Evolutionary conservation across 1,284 basidiomycete species (phyloP), one percentile per base, ranked within the genome.

Genomic region (Cutaneotrichosporon mucoides): DNA sequence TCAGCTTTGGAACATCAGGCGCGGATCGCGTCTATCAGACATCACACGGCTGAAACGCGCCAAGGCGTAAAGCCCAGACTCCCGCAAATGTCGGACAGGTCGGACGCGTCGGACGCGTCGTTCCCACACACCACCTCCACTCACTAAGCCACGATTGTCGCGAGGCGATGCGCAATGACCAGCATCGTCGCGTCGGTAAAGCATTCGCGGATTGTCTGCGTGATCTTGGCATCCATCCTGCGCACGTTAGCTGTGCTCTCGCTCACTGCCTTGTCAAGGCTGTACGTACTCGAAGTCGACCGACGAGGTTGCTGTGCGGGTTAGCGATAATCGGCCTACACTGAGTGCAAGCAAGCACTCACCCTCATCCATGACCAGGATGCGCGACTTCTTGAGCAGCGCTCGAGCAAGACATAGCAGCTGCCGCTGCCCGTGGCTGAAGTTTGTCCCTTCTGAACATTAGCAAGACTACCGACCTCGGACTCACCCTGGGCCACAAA

Each of bases 361-460:
- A 62, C 57, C 12, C 65, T 48, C 44, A 35, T 16, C 48, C 50
- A 51, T 81, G 24, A 90, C 81, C 49, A 90, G 85, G 56, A 90
- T 82, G 12, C 81, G 82, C 67, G 85, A 87, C 55, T 83, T 82
- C 77, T 88, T 88, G 38, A 89, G 82, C 34, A 90, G 76, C 0
- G 88, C 88, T 48, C 88, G 80, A 63, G 85, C 86, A 1, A 90
- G 78, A 13, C 88, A 87, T 7, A 91, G 79, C 12, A 91, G 79
- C 67, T 91, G 89, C 63, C 87, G 84, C 76, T 92, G 88, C 11
- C 89, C 89, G 9, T 86, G 86, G 64, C 84, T 86, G 71, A 86
- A 89, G 68, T 90, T 90, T 6, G 82, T 81, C 3, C 86, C 86
- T 62, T 72, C 76, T 70, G 59, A 16, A 24, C 42, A 51, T 63